A percentile compares a stretch with the other conserved stretches of the same genome.
Conservation (phyloP, 768 basidiomycete species). For the Ramaria rubella region DNA sequence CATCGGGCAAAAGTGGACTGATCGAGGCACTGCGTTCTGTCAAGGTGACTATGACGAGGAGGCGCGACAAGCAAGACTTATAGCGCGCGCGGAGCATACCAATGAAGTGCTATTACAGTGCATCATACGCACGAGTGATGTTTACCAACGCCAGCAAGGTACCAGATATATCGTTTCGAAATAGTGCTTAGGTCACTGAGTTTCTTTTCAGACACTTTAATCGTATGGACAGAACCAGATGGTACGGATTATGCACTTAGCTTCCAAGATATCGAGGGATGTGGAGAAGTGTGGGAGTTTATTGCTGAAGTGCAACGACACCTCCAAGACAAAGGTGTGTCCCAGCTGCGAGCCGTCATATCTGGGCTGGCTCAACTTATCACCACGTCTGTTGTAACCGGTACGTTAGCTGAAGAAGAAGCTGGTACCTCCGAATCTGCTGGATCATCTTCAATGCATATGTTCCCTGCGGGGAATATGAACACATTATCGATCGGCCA, state of each 20-base stretch:
- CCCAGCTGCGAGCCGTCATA: background rate
- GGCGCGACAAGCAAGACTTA: slow-evolving; percentile 68
- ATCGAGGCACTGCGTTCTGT: slow-evolving; percentile 96
- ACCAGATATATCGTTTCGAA: slow-evolving; percentile 21
- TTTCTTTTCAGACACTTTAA: slow-evolving; percentile 80
- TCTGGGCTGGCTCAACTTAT: slow-evolving; percentile 3
- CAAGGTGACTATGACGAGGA: slow-evolving; percentile 81
- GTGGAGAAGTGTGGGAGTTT: slow-evolving; percentile 95
- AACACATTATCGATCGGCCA: background rate
- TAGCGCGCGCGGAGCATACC: slow-evolving; percentile 76
- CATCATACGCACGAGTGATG: slow-evolving; percentile 75
- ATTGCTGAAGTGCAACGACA: slow-evolving; percentile 88
- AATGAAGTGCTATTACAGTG: slow-evolving; percentile 70
- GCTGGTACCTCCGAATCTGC: background rate
- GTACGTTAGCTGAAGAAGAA: slow-evolving; percentile 2
- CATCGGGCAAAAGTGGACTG: slow-evolving; percentile 84
- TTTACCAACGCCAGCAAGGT: slow-evolving; percentile 87
- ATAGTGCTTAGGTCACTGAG: slow-evolving; percentile 5
- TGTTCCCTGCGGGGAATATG: background rate
- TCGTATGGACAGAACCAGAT: slow-evolving; percentile 97
- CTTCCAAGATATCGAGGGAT: slow-evolving; percentile 94
- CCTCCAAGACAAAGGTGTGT: slow-evolving; percentile 56
- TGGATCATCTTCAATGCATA: slow-evolving; percentile 7
- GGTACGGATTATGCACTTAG: slow-evolving; percentile 93
- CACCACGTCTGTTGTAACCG: background rate